These are phyloP conservation scores for Trichoderma semiorbis DNA, from an alignment of 2,329 filamentous ascomycete genomes.

Conservation along the genomic window DNA sequence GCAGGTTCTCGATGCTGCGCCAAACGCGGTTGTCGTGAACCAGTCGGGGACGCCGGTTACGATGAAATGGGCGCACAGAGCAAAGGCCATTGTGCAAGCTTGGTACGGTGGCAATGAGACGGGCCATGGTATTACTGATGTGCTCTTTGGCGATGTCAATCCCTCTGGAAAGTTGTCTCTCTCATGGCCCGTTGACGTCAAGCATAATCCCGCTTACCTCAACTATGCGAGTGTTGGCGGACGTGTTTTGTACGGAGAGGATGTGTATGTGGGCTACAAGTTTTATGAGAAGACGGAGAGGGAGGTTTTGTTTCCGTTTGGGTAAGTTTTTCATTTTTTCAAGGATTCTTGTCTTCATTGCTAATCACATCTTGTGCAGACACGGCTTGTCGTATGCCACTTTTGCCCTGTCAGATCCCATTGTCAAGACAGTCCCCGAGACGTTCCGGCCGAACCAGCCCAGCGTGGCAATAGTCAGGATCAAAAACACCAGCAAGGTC, in stretches of 20 bases:
- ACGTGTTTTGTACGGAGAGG: background rate
- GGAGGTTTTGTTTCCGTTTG: background rate
- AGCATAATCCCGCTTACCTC: background rate
- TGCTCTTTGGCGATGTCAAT: background rate
- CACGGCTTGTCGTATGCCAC: background rate
- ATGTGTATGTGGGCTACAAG: slow-evolving; percentile 1
- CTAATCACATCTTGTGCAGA: background rate
- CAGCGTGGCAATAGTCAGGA: background rate
- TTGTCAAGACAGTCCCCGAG: background rate
- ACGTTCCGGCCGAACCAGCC: background rate
- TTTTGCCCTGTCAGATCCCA: background rate
- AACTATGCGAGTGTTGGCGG: slow-evolving; percentile 5
- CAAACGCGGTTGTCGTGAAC: background rate
- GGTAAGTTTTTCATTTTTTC: too few relatives aligned
- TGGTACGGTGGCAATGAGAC: slow-evolving; percentile 5
- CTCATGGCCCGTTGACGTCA: background rate
- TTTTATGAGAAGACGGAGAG: slow-evolving; percentile 1
- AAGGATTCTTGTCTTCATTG: too few relatives aligned
- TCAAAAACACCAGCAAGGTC: background rate
- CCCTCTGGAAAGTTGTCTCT: background rate
- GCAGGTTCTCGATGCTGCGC: background rate
- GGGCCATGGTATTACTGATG: background rate
- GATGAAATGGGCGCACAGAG: background rate
- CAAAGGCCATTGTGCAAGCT: background rate
- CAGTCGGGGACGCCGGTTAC: slow-evolving; percentile 1